Conservation (phyloP, 495 filamentous ascomycete species). For the Penicillium simplicissimum region DNA sequence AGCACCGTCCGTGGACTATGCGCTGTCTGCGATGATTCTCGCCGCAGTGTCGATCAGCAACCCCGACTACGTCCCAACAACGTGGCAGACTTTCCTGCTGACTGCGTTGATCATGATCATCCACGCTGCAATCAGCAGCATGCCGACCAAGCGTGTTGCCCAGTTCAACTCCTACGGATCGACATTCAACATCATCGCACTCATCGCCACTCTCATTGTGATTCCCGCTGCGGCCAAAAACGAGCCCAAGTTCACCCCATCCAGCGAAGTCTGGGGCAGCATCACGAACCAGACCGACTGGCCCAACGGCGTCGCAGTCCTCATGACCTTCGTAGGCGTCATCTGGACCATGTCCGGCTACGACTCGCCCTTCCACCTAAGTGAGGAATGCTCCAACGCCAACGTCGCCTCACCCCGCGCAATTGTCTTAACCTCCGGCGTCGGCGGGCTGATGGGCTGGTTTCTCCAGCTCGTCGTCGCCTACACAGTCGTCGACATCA, state of each 20-base stretch:
- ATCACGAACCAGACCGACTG: constrained; percentile 71
- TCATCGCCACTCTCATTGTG: constrained; percentile 66
- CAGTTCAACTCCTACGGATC: constrained; percentile 76
- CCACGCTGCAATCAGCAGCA: constrained; percentile 69
- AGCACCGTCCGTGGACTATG: constrained; percentile 66
- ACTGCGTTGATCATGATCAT: constrained; percentile 69
- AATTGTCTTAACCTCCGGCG: constrained; percentile 69
- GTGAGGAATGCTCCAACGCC: constrained; percentile 78
- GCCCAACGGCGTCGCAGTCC: constrained; percentile 67
- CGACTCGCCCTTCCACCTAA: constrained; percentile 74
- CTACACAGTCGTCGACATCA: constrained; percentile 75
- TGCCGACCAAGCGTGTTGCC: constrained; percentile 74
- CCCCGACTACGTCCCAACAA: constrained; percentile 62
- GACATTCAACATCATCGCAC: constrained; percentile 70
- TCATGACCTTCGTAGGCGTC: constrained; percentile 74
- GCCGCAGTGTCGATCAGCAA: constrained; percentile 69
- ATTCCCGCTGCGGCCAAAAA: constrained; percentile 65
- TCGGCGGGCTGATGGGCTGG: constrained; percentile 73
- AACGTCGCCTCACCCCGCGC: constrained; percentile 72
- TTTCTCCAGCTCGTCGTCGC: constrained; percentile 75
- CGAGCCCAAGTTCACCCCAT: constrained; percentile 62
- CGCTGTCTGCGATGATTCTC: constrained; percentile 69
- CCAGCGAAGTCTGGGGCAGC: constrained; percentile 65
- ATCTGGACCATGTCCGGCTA: constrained; percentile 70
- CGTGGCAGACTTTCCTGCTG: constrained; percentile 71